Conservation (phyloP, 352 stramenopile genomes). For the Phytophthora chlamydospora region DNA sequence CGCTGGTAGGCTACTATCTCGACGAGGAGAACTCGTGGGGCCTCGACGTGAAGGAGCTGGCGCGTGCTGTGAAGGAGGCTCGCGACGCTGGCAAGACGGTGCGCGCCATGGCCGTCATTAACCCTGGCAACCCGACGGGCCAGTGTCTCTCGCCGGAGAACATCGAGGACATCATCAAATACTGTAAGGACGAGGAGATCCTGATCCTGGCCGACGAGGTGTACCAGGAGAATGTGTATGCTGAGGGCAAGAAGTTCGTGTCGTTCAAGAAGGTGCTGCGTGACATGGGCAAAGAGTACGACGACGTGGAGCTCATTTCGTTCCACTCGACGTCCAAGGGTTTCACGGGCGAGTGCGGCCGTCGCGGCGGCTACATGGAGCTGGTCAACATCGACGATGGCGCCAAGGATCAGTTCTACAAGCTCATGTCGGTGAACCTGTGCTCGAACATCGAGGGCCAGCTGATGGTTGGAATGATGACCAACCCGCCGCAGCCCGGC, state of each 20-base stretch:
- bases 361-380: slow-evolving; percentile 97
- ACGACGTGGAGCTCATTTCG: slow-evolving; percentile 96
- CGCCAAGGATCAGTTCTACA: slow-evolving; percentile 98
- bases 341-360: slow-evolving; percentile 98
- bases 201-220: slow-evolving; percentile 99
- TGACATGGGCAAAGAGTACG: slow-evolving; percentile 83
- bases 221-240: slow-evolving; percentile 99
- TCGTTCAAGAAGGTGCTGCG: slow-evolving; percentile 95
- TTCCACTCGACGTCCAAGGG: slow-evolving; percentile 99
- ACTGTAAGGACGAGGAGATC: slow-evolving; percentile 95
- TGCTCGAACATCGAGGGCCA: slow-evolving; percentile 98
- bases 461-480: slow-evolving; percentile 98
- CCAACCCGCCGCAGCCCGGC: slow-evolving; percentile 92
- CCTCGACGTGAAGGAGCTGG: slow-evolving; percentile 89
- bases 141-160: slow-evolving; percentile 89
- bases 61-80: slow-evolving; percentile 90
- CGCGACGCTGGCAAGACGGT: slow-evolving; percentile 91
- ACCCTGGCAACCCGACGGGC: slow-evolving; percentile 99
- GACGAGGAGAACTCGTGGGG: slow-evolving; percentile 96
- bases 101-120: slow-evolving; percentile 98
- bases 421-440: slow-evolving; percentile 97
- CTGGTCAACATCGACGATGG: slow-evolving; percentile 93
- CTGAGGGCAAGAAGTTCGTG: slow-evolving; percentile 91
- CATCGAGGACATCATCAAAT: slow-evolving; percentile 96
- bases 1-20: slow-evolving; percentile 97